Evolutionary conservation across 192 early-diverging fungal genomes (phyloP).

Genomic region (Umbelopsis isabellina): DNA sequence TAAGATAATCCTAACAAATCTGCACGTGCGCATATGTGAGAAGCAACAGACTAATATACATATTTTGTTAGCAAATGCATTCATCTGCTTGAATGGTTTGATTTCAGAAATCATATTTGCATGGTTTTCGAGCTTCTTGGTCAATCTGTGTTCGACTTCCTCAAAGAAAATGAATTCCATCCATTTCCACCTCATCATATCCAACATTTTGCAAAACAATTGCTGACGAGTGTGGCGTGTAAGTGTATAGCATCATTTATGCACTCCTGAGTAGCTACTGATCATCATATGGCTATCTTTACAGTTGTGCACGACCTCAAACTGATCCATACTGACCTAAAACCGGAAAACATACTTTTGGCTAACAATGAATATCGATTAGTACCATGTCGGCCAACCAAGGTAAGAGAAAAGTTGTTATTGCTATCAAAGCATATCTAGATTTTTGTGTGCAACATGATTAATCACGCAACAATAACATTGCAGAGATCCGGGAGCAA

Average conservation of each 20-base stretch:
- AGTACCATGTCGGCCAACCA: constrained; percentile 51
- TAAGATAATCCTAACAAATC: constrained; percentile 40
- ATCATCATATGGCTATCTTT: neutral
- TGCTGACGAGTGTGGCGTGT: constrained; percentile 86
- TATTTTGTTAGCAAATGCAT: constrained; percentile 76
- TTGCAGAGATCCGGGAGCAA: constrained; percentile 53
- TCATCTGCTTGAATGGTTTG: constrained; percentile 82
- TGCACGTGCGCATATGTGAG: neutral
- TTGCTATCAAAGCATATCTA: too few species aligned
- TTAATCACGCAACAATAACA: neutral
- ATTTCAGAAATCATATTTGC: constrained; percentile 91
- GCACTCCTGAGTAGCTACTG: neutral
- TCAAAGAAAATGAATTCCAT: constrained; percentile 89
- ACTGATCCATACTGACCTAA: constrained; percentile 96
- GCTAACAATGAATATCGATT: constrained; percentile 59
- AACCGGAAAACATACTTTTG: constrained; percentile 95
- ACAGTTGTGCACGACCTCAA: constrained; percentile 81
- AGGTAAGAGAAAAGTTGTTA: neutral
- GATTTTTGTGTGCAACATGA: neutral
- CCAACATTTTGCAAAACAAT: constrained; percentile 81
- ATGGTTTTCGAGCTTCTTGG: constrained; percentile 97
- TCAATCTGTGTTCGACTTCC: constrained; percentile 90
- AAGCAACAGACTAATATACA: neutral
- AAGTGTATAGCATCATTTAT: constrained; percentile 32
- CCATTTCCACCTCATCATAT: constrained; percentile 90